Percentiles rank a stretch among this genome's conserved stretches.
Evolutionary conservation across 371 early-diverging fungal species (phyloP).

Genomic region (Mortierella sp.): DNA sequence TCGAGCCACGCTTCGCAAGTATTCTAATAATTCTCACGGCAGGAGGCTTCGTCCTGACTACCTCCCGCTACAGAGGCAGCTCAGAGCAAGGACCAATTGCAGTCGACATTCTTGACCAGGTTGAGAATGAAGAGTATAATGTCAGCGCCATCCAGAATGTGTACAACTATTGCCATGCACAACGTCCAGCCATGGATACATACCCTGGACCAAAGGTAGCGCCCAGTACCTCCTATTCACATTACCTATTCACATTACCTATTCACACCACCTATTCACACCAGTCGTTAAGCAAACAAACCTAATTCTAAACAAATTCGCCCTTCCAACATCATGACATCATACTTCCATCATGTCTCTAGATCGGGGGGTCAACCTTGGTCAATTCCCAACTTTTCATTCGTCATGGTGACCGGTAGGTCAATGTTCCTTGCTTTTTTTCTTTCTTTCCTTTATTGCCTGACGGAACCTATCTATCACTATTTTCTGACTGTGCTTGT

Average conservation of each 20-base stretch:
- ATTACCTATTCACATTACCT: background rate
- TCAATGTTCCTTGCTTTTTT: background rate
- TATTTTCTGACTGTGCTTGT: background rate
- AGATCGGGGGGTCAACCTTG: slow-evolving; percentile 43
- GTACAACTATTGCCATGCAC: slow-evolving; percentile 58
- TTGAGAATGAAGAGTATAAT: slow-evolving; percentile 2
- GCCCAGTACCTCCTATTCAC: background rate
- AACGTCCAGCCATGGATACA: slow-evolving; percentile 20
- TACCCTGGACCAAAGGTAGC: slow-evolving; percentile 48
- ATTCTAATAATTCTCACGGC: slow-evolving; percentile 23
- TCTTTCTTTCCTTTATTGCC: background rate
- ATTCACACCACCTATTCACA: background rate
- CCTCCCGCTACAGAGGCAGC: slow-evolving; percentile 11
- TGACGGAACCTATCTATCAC: no score
- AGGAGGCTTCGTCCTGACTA: slow-evolving; percentile 29
- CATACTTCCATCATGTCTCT: background rate
- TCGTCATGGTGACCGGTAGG: slow-evolving; percentile 58
- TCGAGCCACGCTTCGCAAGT: slow-evolving; percentile 18
- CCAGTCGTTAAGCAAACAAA: no score
- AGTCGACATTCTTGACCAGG: slow-evolving; percentile 19
- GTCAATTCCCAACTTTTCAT: slow-evolving; percentile 51
- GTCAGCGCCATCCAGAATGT: background rate
- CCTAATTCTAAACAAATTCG: background rate
- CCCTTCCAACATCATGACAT: background rate
- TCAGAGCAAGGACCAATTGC: slow-evolving; percentile 11